Evolutionary conservation across 176 grass and related monocot species (phyloP).

Genomic region (Triticum aestivum): IWGSC_CS_RefSeq_v2.1 NC_057797.1:212092074-212092573

Average conservation of each 20-base stretch:
- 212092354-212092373: constrained; percentile 77
- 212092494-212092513: constrained; percentile 15
- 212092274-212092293: constrained; percentile 86
- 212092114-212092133: constrained; percentile 26
- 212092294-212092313: constrained; percentile 75
- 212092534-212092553: constrained; percentile 2
- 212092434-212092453: neutral
- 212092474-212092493: neutral
- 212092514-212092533: neutral
- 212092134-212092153: neutral
- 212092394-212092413: constrained; percentile 38
- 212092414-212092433: constrained; percentile 9
- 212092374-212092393: constrained; percentile 97
- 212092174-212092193: neutral
- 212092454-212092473: constrained; percentile 14
- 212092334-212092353: constrained; percentile 60
- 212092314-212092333: constrained; percentile 73
- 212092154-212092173: constrained; percentile 14
- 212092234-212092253: constrained; percentile 78
- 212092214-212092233: neutral
- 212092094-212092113: constrained; percentile 84
- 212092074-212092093: constrained; percentile 90
- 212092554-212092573: neutral
- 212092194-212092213: neutral
- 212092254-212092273: constrained; percentile 96